These are phyloP conservation scores for Beauveria brongniartii DNA, from an alignment of 2,329 filamentous ascomycete genomes.

Conservation along the genomic window DNA sequence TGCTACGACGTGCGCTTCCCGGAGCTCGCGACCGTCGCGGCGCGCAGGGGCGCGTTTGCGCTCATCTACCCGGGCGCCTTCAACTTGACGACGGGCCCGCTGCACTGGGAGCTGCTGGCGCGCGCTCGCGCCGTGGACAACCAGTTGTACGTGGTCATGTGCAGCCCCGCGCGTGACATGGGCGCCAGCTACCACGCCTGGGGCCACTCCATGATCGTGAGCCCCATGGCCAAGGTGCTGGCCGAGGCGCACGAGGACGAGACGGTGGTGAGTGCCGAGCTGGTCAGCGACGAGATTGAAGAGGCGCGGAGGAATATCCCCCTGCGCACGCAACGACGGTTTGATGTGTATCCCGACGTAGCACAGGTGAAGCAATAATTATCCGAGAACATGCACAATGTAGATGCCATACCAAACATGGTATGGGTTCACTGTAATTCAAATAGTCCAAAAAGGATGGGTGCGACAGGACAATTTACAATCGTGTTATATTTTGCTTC, in stretches of 20 bases:
- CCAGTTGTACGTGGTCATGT: constrained; percentile 87
- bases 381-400: background rate
- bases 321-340: constrained; percentile 73
- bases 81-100: constrained; percentile 82
- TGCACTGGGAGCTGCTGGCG: constrained; percentile 85
- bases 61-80: constrained; percentile 95
- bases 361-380: constrained; percentile 40
- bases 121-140: constrained; percentile 85
- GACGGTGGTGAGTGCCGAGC: constrained; percentile 63
- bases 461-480: background rate
- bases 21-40: constrained; percentile 82
- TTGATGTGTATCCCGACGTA: constrained; percentile 93
- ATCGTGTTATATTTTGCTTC: background rate
- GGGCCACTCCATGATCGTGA: constrained; percentile 82
- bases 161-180: constrained; percentile 80
- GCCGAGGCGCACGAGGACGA: constrained; percentile 71
- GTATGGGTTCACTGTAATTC: background rate
- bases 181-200: constrained; percentile 72
- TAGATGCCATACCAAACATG: background rate
- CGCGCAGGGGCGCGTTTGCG: constrained; percentile 76
- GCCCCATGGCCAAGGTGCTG: constrained; percentile 80
- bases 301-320: constrained; percentile 78
- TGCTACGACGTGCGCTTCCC: constrained; percentile 98
- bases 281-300: constrained; percentile 60
- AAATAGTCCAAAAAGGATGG: background rate